Evolutionary conservation across 2,329 filamentous ascomycete species (phyloP).

Genomic region (Penicillium brevicompactum): DNA sequence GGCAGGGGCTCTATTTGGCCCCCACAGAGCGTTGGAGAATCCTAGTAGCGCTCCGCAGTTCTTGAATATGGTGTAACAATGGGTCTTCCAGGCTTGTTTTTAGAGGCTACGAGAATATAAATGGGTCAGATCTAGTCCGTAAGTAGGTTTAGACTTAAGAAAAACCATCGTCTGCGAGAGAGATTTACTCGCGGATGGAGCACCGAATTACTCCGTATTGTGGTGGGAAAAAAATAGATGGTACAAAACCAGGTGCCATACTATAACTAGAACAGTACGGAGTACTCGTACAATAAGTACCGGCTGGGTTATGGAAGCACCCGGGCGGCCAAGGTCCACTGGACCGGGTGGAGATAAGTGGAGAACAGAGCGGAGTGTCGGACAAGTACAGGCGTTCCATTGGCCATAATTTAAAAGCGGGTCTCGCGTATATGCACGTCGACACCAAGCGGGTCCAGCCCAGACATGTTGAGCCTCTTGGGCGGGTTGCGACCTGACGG

Average conservation of each 20-base stretch:
- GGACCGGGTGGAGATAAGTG: neutral
- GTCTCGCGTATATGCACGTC: conserved; percentile 4
- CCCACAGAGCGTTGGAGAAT: neutral
- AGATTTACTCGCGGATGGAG: too few relatives aligned
- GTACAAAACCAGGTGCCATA: neutral
- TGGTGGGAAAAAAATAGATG: too few relatives aligned
- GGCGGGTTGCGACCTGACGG: neutral
- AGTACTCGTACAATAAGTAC: neutral
- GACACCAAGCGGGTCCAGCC: conserved; percentile 1
- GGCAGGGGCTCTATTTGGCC: neutral
- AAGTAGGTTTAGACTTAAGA: too few relatives aligned
- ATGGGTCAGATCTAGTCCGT: too few relatives aligned
- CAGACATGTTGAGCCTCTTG: conserved; percentile 8
- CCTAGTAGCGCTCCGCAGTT: neutral
- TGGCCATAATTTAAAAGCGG: neutral
- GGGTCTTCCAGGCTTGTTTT: neutral
- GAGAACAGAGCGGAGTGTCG: neutral
- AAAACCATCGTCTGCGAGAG: too few relatives aligned
- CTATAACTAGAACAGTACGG: neutral
- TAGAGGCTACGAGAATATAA: neutral
- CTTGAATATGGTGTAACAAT: neutral
- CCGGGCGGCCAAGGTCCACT: neutral
- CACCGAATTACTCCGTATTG: neutral
- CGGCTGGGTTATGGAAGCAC: neutral
- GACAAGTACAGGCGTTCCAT: neutral